Base-by-base conservation (phyloP, 2,329 filamentous ascomycete genomes). In the Arthrinium phaeospermum region DNA sequence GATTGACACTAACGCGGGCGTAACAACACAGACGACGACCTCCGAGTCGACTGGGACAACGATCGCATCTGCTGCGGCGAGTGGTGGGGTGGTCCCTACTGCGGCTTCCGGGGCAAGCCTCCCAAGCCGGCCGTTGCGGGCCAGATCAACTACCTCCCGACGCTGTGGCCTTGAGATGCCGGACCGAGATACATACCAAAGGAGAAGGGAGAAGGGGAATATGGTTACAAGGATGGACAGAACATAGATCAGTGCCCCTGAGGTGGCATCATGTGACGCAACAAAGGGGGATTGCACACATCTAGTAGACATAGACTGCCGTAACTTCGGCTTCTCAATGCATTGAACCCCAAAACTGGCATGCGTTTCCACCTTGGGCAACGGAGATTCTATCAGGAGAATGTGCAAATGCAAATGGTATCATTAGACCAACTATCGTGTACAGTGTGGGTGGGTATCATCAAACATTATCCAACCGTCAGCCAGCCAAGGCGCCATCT, bases 81-180 rank as follows among this genome's bases (percentile, higher is more conserved):
- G 68, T 70, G 68, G 68, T 70, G 68, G 68, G 46, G 68, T 45
- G 57, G 57, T 22, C 67, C 67, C 5, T 46, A 46, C 67, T 68
- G 67, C 67, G 67, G 67, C 27, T 46, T 47, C 67, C 41, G 41
- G 7, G 67, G 67, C 45, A 8, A 30, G 67, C 57, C 57, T 2
- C 14, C 22, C 57, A 41, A n/a, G 57, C 57, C 57, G 12, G 19
- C 34, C 10, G 19, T 64, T 24, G 22, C 57, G 12, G 57, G 57
- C 57, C 57, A 41, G 57, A 34, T 34, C 12, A 34, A 34, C 16
- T 64, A 64, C 8, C 8, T 37, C 30, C 57, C 57, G 57, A 64
- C 57, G 34, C 57, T 64, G 19, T 64, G 34, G 57, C 30, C 27
- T 34, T 41, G 57, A n/a, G 1, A 8, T 10, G 10, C 3, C 2